phyloP scores from a whole-genome alignment of 345 rosid genomes.

The Viola odorata region DNA sequence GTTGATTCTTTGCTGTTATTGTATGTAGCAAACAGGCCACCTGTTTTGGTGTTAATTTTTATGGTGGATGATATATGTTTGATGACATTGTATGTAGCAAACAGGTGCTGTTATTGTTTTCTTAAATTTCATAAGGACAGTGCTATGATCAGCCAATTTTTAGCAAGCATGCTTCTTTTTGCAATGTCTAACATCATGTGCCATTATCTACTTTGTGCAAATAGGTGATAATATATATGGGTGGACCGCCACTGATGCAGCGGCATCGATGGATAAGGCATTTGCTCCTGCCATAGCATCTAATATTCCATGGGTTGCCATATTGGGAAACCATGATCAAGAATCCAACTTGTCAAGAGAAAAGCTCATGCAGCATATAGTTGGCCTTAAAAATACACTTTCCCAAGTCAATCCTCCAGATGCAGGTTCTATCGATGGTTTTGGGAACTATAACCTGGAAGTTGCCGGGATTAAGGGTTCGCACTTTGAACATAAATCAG shows the following conservation, averaged over 20 bases:
- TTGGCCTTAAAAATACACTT: conserved; percentile 44
- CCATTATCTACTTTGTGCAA: not conserved
- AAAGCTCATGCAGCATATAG: conserved; percentile 63
- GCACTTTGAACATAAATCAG: conserved; percentile 46
- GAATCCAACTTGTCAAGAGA: conserved; percentile 64
- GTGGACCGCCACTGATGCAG: conserved; percentile 45
- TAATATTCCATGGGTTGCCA: conserved; percentile 70
- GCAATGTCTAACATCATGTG: not conserved
- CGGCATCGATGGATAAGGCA: conserved; percentile 49
- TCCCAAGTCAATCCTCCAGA: conserved; percentile 57
- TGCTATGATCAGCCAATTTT: not conserved
- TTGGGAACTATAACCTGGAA: conserved; percentile 77
- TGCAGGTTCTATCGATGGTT: conserved; percentile 48
- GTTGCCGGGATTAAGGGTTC: conserved; percentile 60
- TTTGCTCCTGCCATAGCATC: conserved; percentile 68
- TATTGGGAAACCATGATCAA: conserved; percentile 81
- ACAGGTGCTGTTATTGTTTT: too few species aligned
- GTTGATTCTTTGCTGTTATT: too few species aligned
- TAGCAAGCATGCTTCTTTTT: too few species aligned
- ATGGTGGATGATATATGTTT: too few species aligned
- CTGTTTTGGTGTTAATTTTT: too few species aligned
- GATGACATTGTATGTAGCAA: not conserved
- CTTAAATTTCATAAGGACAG: not conserved
- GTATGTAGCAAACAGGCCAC: too few species aligned
- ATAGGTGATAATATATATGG: conserved; percentile 71